Conservation (phyloP, 2,329 filamentous ascomycete species). For the Zasmidium citrigriseum region DNA sequence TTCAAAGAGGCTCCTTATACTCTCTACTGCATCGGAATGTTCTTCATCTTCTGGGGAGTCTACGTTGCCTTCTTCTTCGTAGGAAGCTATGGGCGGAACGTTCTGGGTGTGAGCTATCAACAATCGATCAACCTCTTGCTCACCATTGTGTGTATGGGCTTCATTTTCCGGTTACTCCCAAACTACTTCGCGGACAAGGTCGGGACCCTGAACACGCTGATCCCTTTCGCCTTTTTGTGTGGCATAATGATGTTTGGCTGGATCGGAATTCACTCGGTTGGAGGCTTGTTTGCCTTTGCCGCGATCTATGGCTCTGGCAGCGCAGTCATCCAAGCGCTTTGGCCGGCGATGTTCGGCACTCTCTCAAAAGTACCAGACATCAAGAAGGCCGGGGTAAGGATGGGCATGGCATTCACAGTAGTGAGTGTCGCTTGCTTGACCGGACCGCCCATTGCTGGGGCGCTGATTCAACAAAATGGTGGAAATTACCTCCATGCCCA, state of each 20-base stretch:
- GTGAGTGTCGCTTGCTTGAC: constrained; percentile 48
- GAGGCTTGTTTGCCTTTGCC: constrained; percentile 46
- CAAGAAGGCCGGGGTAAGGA: constrained; percentile 48
- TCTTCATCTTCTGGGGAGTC: constrained; percentile 45
- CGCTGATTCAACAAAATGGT: constrained; percentile 42
- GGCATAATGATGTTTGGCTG: constrained; percentile 57
- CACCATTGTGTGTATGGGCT: constrained; percentile 58
- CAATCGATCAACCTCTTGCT: constrained; percentile 58
- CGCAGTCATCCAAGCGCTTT: constrained; percentile 49
- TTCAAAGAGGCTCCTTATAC: constrained; percentile 45
- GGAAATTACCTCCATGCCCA: constrained; percentile 49
- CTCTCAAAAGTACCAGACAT: constrained; percentile 46
- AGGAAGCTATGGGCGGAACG: constrained; percentile 39
- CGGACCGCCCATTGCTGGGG: constrained; percentile 50
- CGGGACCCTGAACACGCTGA: constrained; percentile 59
- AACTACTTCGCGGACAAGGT: constrained; percentile 57
- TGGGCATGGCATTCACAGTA: constrained; percentile 51
- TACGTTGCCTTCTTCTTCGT: constrained; percentile 52
- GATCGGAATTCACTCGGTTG: constrained; percentile 49
- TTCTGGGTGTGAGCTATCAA: constrained; percentile 47
- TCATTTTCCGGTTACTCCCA: constrained; percentile 56
- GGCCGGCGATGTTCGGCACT: constrained; percentile 44
- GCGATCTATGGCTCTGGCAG: constrained; percentile 48
- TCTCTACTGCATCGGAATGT: constrained; percentile 48
- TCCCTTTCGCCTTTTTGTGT: constrained; percentile 51